Percentiles rank a stretch among this genome's conserved stretches.
Conservation (phyloP, 768 basidiomycete species). For the Auricularia cornea region DNA sequence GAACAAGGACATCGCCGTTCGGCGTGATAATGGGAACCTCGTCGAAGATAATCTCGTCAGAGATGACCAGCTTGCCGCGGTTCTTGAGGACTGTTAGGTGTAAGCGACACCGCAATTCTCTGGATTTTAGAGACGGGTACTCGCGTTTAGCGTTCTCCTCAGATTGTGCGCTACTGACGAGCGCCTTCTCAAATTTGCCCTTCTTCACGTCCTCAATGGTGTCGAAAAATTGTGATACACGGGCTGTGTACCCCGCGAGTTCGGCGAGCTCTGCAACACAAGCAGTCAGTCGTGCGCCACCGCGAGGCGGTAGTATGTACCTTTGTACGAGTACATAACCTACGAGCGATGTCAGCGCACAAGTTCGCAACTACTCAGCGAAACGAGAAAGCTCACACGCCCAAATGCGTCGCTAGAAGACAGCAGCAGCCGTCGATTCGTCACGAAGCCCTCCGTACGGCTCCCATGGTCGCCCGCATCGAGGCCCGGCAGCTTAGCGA, state of each 20-base stretch:
- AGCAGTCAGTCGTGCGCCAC: conserved; percentile 6
- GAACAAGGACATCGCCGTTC: conserved; percentile 87
- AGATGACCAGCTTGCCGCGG: conserved; percentile 70
- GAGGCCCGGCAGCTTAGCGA: conserved; percentile 75
- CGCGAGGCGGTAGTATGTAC: conserved; percentile 5
- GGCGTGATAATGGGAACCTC: conserved; percentile 93
- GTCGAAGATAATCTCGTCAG: conserved; percentile 87
- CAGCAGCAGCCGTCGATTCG: conserved; percentile 82
- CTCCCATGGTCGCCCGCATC: conserved; percentile 63
- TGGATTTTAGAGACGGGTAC: not conserved
- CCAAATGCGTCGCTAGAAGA: conserved; percentile 38
- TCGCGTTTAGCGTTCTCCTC: conserved; percentile 55
- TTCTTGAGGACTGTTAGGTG: conserved; percentile 56
- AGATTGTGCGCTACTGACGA: conserved; percentile 64
- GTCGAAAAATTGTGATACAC: conserved; percentile 81
- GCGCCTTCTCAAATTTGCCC: conserved; percentile 82
- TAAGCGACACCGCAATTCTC: not conserved
- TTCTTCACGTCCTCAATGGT: conserved; percentile 81
- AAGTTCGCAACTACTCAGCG: conserved; percentile 1
- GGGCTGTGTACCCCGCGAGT: conserved; percentile 89
- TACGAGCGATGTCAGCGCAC: conserved; percentile 18
- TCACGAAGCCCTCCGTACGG: conserved; percentile 93
- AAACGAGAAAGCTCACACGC: conserved; percentile 43
- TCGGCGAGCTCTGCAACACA: conserved; percentile 68
- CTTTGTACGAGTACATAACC: conserved; percentile 97